Evolutionary conservation across 2,329 filamentous ascomycete species (phyloP), one percentile per base, ranked within the genome.

Genomic region (Xylaria sp.): DNA sequence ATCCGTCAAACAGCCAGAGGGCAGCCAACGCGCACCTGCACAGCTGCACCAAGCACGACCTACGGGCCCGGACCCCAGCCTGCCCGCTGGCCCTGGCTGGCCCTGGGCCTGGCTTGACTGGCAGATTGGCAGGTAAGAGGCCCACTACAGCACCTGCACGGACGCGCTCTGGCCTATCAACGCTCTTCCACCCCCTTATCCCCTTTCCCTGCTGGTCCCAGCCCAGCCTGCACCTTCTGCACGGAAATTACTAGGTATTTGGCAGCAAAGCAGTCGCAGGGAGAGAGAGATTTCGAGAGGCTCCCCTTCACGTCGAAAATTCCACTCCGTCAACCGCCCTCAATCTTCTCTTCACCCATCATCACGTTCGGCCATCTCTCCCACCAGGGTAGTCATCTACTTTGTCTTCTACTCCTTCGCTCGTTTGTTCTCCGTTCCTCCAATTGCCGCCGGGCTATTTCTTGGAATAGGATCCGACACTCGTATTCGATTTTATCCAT

Each of bases 161-260:
- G 61, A 61, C 53, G n/a, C n/a, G 39, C 26, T 54, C 51, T 48
- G 50, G 38, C 67, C 67, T 66, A 69, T 67, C 63, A 68, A 37
- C 45, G 54, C 42, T 49, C 45, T 44, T 56, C 49, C 50, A 53
- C 51, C 63, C 57, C 61, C 58, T 63, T 68, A n/a, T 54, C 63
- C 66, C 64, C 64, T 66, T 68, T 65, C 59, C 56, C 54, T 48
- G 44, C 48, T 13, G 3, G 9, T 34, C 56, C 61, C 44, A 50
- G 48, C 50, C 54, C 44, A 54, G 54, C 51, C 54, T 68, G 61
- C 58, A 65, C 60, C 59, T 65, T 64, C 59, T 56, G 46, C 44
- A 73, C 65, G 71, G 76, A 79, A 80, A 79, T 79, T 80, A 74
- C 76, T 74, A n/a, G n/a, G n/a, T n/a, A 68, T 72, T 73, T 76